Evolutionary conservation across 1,284 basidiomycete species (phyloP).

Genomic region (Ustilago trichophora): DNA sequence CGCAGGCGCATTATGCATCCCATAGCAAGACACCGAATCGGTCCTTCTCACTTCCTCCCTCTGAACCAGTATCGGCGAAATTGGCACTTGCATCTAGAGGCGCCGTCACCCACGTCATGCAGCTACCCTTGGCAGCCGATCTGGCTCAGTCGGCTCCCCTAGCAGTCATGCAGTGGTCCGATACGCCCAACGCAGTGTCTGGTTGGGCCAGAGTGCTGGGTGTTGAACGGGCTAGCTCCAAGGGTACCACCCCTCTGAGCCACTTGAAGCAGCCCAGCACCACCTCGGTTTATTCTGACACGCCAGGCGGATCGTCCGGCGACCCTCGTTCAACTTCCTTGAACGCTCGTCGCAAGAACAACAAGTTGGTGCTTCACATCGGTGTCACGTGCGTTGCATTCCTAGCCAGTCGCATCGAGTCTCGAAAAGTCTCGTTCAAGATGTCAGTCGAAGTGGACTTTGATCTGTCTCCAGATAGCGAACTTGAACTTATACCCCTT

Average conservation of each 20-base stretch:
- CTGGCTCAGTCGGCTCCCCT: constrained; percentile 25
- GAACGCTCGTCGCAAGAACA: constrained; percentile 7
- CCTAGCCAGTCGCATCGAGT: constrained; percentile 37
- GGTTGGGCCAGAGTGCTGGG: constrained; percentile 47
- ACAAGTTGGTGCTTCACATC: constrained; percentile 29
- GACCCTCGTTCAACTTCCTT: neutral
- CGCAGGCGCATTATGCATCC: neutral
- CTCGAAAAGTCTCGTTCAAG: constrained; percentile 29
- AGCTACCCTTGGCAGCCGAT: constrained; percentile 35
- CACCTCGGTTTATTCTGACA: neutral
- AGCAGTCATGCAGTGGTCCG: constrained; percentile 45
- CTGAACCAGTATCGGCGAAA: constrained; percentile 29
- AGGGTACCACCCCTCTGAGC: constrained; percentile 11
- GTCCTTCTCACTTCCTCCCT: constrained; percentile 9
- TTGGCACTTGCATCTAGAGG: constrained; percentile 39
- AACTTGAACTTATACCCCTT: constrained; percentile 30
- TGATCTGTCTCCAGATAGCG: constrained; percentile 18
- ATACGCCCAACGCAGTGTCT: constrained; percentile 45
- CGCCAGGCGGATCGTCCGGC: neutral
- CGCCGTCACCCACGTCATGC: constrained; percentile 39
- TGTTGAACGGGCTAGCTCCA: constrained; percentile 33
- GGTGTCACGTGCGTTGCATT: constrained; percentile 39
- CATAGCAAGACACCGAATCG: constrained; percentile 2
- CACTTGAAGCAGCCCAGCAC: constrained; percentile 10
- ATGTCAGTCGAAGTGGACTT: constrained; percentile 18